Conservation (phyloP, 345 rosid genomes). For the Citrus trifoliata region DNA sequence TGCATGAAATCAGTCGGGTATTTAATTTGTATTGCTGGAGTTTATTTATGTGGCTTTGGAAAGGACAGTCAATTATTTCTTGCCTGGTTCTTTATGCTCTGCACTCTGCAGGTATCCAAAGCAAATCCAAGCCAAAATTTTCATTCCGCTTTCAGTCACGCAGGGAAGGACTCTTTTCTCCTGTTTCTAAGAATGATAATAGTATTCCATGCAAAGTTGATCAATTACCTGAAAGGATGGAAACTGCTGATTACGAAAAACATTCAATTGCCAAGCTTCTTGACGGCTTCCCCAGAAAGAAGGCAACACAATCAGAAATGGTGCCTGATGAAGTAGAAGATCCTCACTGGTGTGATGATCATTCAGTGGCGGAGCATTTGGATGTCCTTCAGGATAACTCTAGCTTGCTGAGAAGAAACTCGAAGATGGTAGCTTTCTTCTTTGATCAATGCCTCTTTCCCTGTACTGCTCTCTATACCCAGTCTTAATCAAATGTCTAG, state of each 20-base stretch:
- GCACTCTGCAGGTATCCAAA: slow-evolving; percentile 44
- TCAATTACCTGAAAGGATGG: slow-evolving; percentile 32
- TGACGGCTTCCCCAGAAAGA: slow-evolving; percentile 24
- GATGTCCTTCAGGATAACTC: slow-evolving; percentile 43
- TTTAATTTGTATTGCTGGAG: not conserved
- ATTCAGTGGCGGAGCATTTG: slow-evolving; percentile 41
- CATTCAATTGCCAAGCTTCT: slow-evolving; percentile 27
- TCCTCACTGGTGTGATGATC: slow-evolving; percentile 21
- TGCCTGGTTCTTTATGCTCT: slow-evolving; percentile 14
- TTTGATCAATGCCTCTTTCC: slow-evolving; percentile 9
- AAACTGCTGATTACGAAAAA: slow-evolving; percentile 24
- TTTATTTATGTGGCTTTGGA: not conserved
- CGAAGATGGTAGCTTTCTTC: slow-evolving; percentile 34
- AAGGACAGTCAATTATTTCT: not conserved
- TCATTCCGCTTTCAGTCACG: slow-evolving; percentile 39
- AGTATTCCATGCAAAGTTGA: slow-evolving; percentile 20
- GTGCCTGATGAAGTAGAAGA: slow-evolving; percentile 24
- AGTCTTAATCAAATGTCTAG: slow-evolving; percentile 21
- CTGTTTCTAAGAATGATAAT: slow-evolving; percentile 14
- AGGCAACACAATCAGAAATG: slow-evolving; percentile 17
- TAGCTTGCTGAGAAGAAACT: slow-evolving; percentile 25
- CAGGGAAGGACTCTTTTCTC: slow-evolving; percentile 22
- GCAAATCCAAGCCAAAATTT: slow-evolving; percentile 51
- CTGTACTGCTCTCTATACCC: slow-evolving; percentile 5
- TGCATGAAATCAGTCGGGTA: not conserved